Evolutionary conservation across 371 early-diverging fungal genomes (phyloP).

Genomic region (Mucor irregularis): DNA sequence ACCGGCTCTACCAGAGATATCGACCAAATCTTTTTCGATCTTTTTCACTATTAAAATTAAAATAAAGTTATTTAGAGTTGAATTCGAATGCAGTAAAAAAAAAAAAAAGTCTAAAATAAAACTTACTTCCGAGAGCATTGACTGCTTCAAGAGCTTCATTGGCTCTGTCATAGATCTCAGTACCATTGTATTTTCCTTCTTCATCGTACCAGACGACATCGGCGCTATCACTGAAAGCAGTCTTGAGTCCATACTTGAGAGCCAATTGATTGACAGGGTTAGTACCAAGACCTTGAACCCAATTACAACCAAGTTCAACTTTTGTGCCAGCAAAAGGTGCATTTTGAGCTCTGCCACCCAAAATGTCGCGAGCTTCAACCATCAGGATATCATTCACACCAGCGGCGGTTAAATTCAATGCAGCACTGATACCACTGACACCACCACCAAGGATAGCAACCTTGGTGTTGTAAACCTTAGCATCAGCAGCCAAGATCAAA

Average conservation of each 20-base stretch:
- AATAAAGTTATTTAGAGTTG: background rate
- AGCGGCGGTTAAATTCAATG: slow-evolving; percentile 35
- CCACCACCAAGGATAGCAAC: slow-evolving; percentile 55
- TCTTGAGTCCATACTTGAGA: slow-evolving; percentile 33
- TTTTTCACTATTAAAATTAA: slow-evolving; percentile 24
- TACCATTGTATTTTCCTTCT: slow-evolving; percentile 31
- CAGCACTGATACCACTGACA: slow-evolving; percentile 50
- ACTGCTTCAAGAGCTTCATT: slow-evolving; percentile 14
- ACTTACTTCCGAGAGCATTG: background rate
- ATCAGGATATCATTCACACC: slow-evolving; percentile 47
- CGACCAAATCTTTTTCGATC: slow-evolving; percentile 29
- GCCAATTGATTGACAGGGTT: slow-evolving; percentile 46
- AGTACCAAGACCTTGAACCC: slow-evolving; percentile 53
- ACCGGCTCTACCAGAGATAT: slow-evolving; percentile 39
- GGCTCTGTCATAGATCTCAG: slow-evolving; percentile 19
- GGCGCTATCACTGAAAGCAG: slow-evolving; percentile 28
- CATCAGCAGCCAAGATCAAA: background rate
- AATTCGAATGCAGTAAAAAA: background rate
- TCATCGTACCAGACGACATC: slow-evolving; percentile 37
- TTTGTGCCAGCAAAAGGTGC: slow-evolving; percentile 32
- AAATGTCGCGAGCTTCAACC: slow-evolving; percentile 40
- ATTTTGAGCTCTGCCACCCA: slow-evolving; percentile 50
- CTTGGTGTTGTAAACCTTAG: slow-evolving; percentile 29
- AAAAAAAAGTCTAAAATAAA: background rate
- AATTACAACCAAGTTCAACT: slow-evolving; percentile 50